These are phyloP conservation scores for Paraleonurus japonicus DNA, from an alignment of 257 asterid species.

Conservation along the genomic window DNA sequence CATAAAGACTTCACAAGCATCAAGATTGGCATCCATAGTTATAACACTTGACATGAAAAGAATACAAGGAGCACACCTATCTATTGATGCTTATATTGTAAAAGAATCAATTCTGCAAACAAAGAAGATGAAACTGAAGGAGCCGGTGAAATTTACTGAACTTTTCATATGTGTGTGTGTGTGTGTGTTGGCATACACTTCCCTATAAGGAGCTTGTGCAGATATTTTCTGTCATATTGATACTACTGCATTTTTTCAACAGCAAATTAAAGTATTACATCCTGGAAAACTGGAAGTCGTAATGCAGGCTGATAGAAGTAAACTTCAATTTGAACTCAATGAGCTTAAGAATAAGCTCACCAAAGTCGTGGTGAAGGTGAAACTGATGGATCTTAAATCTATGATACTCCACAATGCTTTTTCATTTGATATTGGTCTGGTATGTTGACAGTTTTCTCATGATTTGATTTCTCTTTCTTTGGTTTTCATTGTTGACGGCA, in stretches of 20 bases:
- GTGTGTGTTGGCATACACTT: constrained; percentile 17
- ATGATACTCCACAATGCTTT: not conserved
- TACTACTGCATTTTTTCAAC: constrained; percentile 28
- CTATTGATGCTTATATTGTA: constrained; percentile 60
- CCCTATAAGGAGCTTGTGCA: constrained; percentile 3
- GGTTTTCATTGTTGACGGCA: constrained; percentile 31
- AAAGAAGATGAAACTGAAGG: constrained; percentile 62
- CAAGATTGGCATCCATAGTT: constrained; percentile 61
- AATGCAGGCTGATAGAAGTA: constrained; percentile 46
- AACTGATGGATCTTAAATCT: constrained; percentile 22
- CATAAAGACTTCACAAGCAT: constrained; percentile 62
- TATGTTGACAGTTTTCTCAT: not conserved
- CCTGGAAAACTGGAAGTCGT: constrained; percentile 55
- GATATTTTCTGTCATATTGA: constrained; percentile 5
- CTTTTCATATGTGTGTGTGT: constrained; percentile 1
- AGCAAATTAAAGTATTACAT: constrained; percentile 62
- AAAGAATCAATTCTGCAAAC: constrained; percentile 71
- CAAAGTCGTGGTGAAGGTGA: constrained; percentile 80
- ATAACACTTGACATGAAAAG: constrained; percentile 70
- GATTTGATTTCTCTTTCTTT: not conserved
- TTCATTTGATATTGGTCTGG: not conserved
- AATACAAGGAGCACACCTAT: constrained; percentile 60
- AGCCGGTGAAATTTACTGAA: constrained; percentile 40
- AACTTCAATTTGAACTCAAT: constrained; percentile 72
- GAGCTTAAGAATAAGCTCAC: constrained; percentile 63